These are phyloP conservation scores for Cucumis melo DNA, from an alignment of 306 rosid species.

Conservation along the genomic window DNA sequence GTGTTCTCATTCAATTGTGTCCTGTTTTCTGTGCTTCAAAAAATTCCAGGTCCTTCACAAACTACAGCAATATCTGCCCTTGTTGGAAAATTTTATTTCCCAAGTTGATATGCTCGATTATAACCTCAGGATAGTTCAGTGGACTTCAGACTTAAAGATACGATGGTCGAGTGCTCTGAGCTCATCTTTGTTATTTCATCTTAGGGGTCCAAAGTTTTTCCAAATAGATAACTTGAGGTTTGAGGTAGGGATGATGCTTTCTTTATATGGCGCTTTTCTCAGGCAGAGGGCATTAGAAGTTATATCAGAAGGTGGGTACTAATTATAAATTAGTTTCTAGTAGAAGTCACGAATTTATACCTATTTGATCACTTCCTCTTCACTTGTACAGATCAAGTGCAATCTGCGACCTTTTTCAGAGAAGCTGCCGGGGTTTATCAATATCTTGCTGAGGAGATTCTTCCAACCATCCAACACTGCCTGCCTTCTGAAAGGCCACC, in stretches of 20 bases:
- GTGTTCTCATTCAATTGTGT: neutral
- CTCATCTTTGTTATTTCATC: constrained; percentile 38
- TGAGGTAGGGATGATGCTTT: constrained; percentile 58
- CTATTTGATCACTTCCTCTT: constrained; percentile 14
- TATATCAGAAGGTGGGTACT: constrained; percentile 36
- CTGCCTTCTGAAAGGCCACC: constrained; percentile 45
- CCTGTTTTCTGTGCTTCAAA: neutral
- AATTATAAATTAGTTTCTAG: neutral
- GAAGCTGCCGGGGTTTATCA: constrained; percentile 75
- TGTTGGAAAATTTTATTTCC: constrained; percentile 44
- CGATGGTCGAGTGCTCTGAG: constrained; percentile 54
- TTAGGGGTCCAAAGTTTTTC: constrained; percentile 39
- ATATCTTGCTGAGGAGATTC: constrained; percentile 43
- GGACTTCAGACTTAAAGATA: constrained; percentile 38
- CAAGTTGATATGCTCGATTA: constrained; percentile 16
- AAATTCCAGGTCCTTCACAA: constrained; percentile 48
- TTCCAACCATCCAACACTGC: constrained; percentile 25
- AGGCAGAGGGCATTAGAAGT: constrained; percentile 59
- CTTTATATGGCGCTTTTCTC: constrained; percentile 53
- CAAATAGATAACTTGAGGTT: constrained; percentile 41
- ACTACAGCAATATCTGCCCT: constrained; percentile 52
- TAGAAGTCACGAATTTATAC: neutral
- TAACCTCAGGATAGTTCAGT: constrained; percentile 13
- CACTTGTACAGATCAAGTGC: constrained; percentile 43
- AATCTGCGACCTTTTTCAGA: constrained; percentile 45